Percentiles rank a stretch among this genome's conserved stretches.
phyloP scores from a whole-genome alignment of 805 yeast species.

The Saccharomycopsis oosterbeekiorum region DNA sequence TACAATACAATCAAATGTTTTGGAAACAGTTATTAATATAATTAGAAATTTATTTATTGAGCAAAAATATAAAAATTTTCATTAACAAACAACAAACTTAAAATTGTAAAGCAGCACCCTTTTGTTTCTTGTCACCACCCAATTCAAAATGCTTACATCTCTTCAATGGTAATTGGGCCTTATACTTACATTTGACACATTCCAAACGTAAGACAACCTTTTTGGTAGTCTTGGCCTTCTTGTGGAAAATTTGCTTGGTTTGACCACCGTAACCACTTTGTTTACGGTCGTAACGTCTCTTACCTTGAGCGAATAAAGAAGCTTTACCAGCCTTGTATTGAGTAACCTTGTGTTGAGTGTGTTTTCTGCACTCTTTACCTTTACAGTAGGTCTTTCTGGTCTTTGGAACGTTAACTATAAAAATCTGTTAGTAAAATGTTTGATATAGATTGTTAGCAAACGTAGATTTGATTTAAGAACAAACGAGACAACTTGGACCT shows the following conservation, averaged over 20 bases:
- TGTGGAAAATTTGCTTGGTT: slow-evolving; percentile 99
- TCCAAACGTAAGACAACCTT: slow-evolving; percentile 99
- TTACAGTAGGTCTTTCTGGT: slow-evolving; percentile 99
- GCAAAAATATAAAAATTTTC: background rate
- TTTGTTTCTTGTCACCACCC: slow-evolving; percentile 99
- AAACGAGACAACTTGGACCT: no score
- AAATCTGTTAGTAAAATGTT: background rate
- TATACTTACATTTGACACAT: slow-evolving; percentile 98
- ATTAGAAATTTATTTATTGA: slow-evolving; percentile 1
- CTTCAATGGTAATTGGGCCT: slow-evolving; percentile 95
- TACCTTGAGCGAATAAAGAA: slow-evolving; percentile 98
- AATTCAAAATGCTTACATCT: slow-evolving; percentile 99
- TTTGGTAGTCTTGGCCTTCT: slow-evolving; percentile 99
- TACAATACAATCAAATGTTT: background rate
- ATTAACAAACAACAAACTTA: slow-evolving; percentile 35
- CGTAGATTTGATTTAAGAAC: no score
- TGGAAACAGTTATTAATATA: background rate
- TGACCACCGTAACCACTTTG: slow-evolving; percentile 99
- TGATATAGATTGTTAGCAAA: no score
- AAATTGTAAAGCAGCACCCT: slow-evolving; percentile 99
- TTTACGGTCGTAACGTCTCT: slow-evolving; percentile 99
- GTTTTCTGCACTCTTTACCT: slow-evolving; percentile 98
- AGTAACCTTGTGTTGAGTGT: slow-evolving; percentile 99
- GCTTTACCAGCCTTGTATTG: slow-evolving; percentile 99
- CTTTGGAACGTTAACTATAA: slow-evolving; percentile 97